Conservation (phyloP, 2,329 filamentous ascomycete genomes). For the Trichoderma lentiforme region DNA sequence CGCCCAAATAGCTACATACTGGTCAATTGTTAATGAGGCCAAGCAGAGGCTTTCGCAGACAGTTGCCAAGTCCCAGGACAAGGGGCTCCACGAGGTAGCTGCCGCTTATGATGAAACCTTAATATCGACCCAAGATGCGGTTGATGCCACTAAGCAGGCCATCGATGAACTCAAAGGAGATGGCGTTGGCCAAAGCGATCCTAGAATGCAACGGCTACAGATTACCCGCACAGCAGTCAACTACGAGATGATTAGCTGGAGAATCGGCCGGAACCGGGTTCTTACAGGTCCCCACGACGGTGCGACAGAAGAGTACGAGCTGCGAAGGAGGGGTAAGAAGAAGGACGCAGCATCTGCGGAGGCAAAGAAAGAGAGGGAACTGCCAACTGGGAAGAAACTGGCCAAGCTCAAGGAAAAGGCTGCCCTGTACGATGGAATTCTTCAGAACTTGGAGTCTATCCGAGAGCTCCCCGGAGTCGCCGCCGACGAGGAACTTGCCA, state of each 20-base stretch:
- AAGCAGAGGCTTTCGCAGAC: constrained; percentile 48
- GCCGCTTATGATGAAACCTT: constrained; percentile 89
- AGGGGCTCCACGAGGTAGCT: constrained; percentile 64
- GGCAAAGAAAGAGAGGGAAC: constrained; percentile 51
- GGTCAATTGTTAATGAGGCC: constrained; percentile 64
- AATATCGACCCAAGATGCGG: constrained; percentile 85
- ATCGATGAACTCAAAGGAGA: constrained; percentile 88
- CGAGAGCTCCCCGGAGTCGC: constrained; percentile 87
- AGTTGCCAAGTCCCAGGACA: constrained; percentile 41
- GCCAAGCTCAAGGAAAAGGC: constrained; percentile 80
- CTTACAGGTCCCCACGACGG: constrained; percentile 83
- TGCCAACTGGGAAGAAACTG: constrained; percentile 71
- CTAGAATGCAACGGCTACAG: constrained; percentile 86
- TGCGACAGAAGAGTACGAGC: constrained; percentile 52
- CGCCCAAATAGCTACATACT: constrained; percentile 81
- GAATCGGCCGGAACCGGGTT: constrained; percentile 87
- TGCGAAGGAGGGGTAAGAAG: constrained; percentile 54
- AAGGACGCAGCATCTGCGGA: constrained; percentile 36
- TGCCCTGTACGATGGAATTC: constrained; percentile 84
- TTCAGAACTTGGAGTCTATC: constrained; percentile 88
- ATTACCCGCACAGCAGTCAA: constrained; percentile 91
- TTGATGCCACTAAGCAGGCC: constrained; percentile 87
- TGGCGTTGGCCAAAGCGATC: constrained; percentile 77
- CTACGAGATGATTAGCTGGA: constrained; percentile 91
- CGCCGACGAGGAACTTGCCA: constrained; percentile 71